These are phyloP conservation scores for Tothia fuscella DNA, from an alignment of 2,329 filamentous ascomycete genomes.

Conservation along the genomic window DNA sequence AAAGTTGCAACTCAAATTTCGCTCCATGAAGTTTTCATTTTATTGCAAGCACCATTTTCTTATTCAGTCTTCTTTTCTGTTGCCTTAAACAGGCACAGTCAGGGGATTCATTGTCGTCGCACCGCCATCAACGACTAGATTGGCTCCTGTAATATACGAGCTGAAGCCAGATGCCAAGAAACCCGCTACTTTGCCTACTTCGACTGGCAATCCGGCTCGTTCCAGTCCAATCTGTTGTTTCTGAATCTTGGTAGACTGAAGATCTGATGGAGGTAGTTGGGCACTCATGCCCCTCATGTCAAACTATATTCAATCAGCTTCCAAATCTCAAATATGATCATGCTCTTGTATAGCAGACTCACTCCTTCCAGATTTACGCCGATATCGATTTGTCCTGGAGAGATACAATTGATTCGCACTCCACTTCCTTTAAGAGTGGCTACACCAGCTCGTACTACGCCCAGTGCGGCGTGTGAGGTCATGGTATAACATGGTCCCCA, in stretches of 20 bases:
- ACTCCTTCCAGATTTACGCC: conserved; percentile 35
- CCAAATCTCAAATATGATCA: conserved; percentile 13
- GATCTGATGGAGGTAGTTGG: conserved; percentile 43
- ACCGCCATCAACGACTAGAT: conserved; percentile 51
- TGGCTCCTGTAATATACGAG: conserved; percentile 49
- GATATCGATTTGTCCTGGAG: conserved; percentile 35
- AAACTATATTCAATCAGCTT: conserved; percentile 20
- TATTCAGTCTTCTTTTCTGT: too few species aligned
- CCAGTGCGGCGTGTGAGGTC: conserved; percentile 47
- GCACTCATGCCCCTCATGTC: conserved; percentile 39
- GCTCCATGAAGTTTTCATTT: too few species aligned
- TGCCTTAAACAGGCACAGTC: conserved; percentile 18
- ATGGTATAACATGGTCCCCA: conserved; percentile 53
- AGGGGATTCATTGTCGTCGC: conserved; percentile 28
- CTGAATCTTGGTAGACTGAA: conserved; percentile 41
- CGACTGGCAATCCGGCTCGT: conserved; percentile 43
- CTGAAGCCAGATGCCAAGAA: conserved; percentile 53
- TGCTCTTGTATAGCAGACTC: too few species aligned
- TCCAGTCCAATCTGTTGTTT: conserved; percentile 45
- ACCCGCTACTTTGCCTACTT: conserved; percentile 48
- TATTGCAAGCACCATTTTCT: too few species aligned
- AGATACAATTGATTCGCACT: conserved; percentile 46
- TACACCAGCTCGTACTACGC: conserved; percentile 48
- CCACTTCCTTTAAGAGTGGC: conserved; percentile 46
- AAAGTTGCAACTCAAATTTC: too few species aligned